phyloP scores from a whole-genome alignment of 2,329 filamentous ascomycete genomes.

The Aspergillus candidus region DNA sequence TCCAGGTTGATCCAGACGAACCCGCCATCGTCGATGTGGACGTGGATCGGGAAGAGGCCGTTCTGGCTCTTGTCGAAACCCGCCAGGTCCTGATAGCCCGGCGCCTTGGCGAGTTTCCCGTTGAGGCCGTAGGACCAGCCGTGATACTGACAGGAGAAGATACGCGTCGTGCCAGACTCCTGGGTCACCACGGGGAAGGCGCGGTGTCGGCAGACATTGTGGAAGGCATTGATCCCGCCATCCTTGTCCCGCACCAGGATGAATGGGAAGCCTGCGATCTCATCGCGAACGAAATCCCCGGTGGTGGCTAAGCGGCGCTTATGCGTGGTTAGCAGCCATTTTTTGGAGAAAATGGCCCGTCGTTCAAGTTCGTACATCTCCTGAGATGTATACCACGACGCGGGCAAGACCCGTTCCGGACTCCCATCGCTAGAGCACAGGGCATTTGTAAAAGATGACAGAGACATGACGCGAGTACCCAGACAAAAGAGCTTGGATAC shows the following conservation, averaged over 20 bases:
- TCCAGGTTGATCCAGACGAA: conserved; percentile 58
- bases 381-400: conserved; percentile 44
- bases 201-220: conserved; percentile 56
- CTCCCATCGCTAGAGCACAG: conserved; percentile 31
- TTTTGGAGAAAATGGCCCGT: conserved; percentile 54
- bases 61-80: conserved; percentile 53
- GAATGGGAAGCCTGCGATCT: conserved; percentile 53
- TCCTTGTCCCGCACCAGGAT: conserved; percentile 48
- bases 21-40: conserved; percentile 48
- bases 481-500: no score
- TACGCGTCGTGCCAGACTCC: conserved; percentile 43
- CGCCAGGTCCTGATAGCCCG: conserved; percentile 49
- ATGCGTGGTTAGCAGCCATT: conserved; percentile 38
- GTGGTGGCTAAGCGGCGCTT: conserved; percentile 44
- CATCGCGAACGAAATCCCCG: conserved; percentile 53
- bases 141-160: conserved; percentile 56
- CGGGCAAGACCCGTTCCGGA: conserved; percentile 39
- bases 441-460: conserved; percentile 24
- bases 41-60: conserved; percentile 49
- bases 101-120: conserved; percentile 54
- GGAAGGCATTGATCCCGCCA: conserved; percentile 52
- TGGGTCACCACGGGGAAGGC: conserved; percentile 52
- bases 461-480: no score
- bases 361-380: conserved; percentile 52
- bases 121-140: conserved; percentile 55